Conservation (phyloP, 306 rosid species). For the Sechiopsis laciniata region DNA sequence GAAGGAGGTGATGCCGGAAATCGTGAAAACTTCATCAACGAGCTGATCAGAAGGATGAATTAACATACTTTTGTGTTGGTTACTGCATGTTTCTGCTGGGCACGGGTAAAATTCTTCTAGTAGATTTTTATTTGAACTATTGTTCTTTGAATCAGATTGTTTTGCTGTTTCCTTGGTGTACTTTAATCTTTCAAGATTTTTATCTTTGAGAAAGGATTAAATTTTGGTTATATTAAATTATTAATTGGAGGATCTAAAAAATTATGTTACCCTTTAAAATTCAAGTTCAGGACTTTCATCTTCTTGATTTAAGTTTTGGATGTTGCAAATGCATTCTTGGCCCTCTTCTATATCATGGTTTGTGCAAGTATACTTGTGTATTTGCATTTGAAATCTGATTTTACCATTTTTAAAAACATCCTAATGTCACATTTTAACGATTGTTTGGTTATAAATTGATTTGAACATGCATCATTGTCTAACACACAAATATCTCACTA, state of each 20-base stretch:
- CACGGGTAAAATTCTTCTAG: not conserved
- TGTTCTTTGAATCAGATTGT: not conserved
- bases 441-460: no score
- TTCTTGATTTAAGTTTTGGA: not conserved
- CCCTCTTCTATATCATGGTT: no score
- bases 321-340: no score
- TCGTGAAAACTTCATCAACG: constrained; percentile 55
- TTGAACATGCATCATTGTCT: no score
- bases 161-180: constrained; percentile 4
- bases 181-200: not conserved
- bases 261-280: not conserved
- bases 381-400: no score
- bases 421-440: no score
- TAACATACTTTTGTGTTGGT: constrained; percentile 19
- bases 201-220: not conserved
- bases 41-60: constrained; percentile 77
- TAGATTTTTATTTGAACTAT: constrained; percentile 8
- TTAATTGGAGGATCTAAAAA: not conserved
- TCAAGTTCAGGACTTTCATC: not conserved
- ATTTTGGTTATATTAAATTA: not conserved
- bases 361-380: no score
- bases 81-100: not conserved
- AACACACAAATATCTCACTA: no score
- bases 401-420: no score
- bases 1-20: constrained; percentile 84